phyloP scores from a whole-genome alignment of 345 rosid genomes.

The Brassica carinata region DNA sequence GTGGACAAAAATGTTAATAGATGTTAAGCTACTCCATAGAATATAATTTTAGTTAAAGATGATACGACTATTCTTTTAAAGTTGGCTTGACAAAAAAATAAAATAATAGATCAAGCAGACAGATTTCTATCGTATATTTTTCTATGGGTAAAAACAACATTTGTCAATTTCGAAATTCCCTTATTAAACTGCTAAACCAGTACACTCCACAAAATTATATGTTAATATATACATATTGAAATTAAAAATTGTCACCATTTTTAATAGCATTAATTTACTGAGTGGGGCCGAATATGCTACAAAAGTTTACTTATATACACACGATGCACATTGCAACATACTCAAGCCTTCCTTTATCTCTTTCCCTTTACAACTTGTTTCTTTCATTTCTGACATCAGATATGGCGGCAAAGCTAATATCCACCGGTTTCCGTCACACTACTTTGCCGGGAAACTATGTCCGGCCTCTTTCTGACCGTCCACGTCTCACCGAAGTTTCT shows the following conservation, averaged over 20 bases:
- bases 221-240: not conserved
- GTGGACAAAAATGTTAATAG: not conserved
- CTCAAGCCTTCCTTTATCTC: slow-evolving; percentile 12
- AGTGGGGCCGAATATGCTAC: not conserved
- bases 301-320: not conserved
- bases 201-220: not conserved
- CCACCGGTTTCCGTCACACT: slow-evolving; percentile 53
- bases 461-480: slow-evolving; percentile 72
- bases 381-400: slow-evolving; percentile 8
- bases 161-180: not conserved
- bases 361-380: slow-evolving; percentile 7
- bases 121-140: not conserved
- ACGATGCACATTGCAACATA: not conserved
- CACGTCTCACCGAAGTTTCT: slow-evolving; percentile 62
- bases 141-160: not conserved
- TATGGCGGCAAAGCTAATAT: slow-evolving; percentile 66
- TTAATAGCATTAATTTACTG: not conserved
- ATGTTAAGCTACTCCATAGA: not conserved
- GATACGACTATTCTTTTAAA: not conserved
- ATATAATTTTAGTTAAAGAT: not conserved
- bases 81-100: not conserved
- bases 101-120: not conserved
- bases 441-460: slow-evolving; percentile 68
- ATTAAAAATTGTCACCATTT: not conserved
- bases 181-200: not conserved